These are phyloP conservation scores for Colletotrichum tropicale DNA, from an alignment of 2,329 filamentous ascomycete genomes.

Conservation along the genomic window DNA sequence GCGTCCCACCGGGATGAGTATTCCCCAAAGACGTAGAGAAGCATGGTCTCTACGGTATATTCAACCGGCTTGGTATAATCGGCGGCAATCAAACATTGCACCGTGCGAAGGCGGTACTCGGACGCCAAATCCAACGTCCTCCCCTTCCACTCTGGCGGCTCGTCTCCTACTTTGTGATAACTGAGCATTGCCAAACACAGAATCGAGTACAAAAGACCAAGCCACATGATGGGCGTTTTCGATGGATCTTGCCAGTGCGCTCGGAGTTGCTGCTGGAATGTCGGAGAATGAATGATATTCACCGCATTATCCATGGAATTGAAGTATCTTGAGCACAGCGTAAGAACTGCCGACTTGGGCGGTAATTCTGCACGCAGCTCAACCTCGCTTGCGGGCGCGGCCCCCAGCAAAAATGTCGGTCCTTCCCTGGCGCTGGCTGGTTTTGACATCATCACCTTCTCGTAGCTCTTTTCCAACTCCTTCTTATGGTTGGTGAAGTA, in stretches of 20 bases:
- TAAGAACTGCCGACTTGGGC: conserved; percentile 80
- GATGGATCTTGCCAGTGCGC: conserved; percentile 73
- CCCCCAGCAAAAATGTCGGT: conserved; percentile 80
- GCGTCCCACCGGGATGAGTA: conserved; percentile 76
- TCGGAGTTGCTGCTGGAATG: conserved; percentile 76
- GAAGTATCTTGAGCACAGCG: conserved; percentile 88
- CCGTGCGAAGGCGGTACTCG: conserved; percentile 73
- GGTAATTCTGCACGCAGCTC: conserved; percentile 85
- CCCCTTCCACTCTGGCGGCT: conserved; percentile 79
- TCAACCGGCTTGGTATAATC: conserved; percentile 79
- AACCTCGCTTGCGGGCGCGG: conserved; percentile 70
- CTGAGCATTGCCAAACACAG: conserved; percentile 80
- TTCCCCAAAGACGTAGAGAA: conserved; percentile 78
- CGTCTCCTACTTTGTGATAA: conserved; percentile 79
- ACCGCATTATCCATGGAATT: conserved; percentile 77
- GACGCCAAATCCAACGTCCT: conserved; percentile 62
- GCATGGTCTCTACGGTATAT: conserved; percentile 78
- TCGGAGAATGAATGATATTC: conserved; percentile 81
- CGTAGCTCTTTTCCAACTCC: conserved; percentile 82
- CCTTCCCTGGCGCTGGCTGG: conserved; percentile 64
- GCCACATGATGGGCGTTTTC: conserved; percentile 77
- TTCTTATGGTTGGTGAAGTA: conserved; percentile 89
- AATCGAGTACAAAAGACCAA: conserved; percentile 78
- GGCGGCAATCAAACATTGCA: conserved; percentile 77
- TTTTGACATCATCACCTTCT: conserved; percentile 74